Percentiles rank a stretch among this genome's conserved stretches.
Conservation (phyloP, 2,329 filamentous ascomycete genomes). For the Cercospora sp. region DNA sequence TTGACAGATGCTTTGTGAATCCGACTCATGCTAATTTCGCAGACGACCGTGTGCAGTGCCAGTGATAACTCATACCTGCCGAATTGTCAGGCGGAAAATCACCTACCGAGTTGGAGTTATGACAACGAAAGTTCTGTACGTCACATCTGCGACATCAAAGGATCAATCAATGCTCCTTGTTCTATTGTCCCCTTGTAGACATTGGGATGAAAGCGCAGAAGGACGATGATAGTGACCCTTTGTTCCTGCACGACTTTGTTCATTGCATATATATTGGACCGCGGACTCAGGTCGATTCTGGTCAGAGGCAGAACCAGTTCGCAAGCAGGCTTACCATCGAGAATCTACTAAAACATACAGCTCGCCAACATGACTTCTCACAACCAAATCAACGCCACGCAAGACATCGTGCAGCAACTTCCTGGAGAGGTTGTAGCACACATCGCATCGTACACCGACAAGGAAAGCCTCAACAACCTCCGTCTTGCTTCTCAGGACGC, state of each 20-base stretch:
- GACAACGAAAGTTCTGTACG: not conserved
- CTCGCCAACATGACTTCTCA: not conserved
- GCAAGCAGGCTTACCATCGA: not conserved
- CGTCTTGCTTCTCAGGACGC: not conserved
- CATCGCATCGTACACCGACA: not conserved
- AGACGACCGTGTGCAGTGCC: too few relatives aligned
- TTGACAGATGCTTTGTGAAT: too few relatives aligned
- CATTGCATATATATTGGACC: not conserved
- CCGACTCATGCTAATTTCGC: too few relatives aligned
- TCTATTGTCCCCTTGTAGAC: not conserved
- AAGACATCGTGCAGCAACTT: not conserved
- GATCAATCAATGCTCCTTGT: not conserved
- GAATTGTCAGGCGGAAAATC: too few relatives aligned
- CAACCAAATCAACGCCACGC: not conserved
- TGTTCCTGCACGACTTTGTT: not conserved
- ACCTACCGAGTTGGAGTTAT: too few relatives aligned
- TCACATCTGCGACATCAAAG: not conserved
- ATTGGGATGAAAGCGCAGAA: not conserved
- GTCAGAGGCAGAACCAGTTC: not conserved
- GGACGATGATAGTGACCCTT: not conserved
- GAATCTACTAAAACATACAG: not conserved
- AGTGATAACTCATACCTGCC: too few relatives aligned
- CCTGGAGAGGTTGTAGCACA: not conserved
- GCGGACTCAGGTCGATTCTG: not conserved
- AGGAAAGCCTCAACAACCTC: not conserved